Evolutionary conservation across 176 grass and related monocot species (phyloP).

Genomic region (Triticum turgidum): DNA sequence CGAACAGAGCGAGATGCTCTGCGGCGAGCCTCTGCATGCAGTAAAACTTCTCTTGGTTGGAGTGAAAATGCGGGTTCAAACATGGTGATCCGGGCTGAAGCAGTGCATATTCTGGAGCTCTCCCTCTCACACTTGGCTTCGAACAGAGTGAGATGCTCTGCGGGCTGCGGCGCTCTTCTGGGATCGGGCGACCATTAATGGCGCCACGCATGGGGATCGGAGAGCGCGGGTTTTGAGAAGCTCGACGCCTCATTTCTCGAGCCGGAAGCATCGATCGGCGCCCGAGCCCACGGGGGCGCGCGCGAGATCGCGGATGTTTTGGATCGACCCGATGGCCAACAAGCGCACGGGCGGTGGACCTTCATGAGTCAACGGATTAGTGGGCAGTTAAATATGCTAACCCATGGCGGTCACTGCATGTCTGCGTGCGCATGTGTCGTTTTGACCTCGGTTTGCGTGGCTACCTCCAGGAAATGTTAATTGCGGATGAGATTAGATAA

Average conservation of each 20-base stretch:
- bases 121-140: background rate
- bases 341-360: background rate
- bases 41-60: no score
- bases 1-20: background rate
- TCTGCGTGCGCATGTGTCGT: background rate
- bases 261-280: background rate
- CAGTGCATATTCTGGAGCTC: background rate
- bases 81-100: slow-evolving; percentile 8
- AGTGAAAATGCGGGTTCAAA: background rate
- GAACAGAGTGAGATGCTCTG: background rate
- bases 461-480: background rate
- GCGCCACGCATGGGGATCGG: background rate
- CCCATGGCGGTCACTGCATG: background rate
- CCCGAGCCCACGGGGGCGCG: background rate
- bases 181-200: slow-evolving; percentile 13
- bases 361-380: background rate
- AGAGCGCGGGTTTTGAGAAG: background rate
- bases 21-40: background rate
- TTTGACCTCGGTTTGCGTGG: slow-evolving; percentile 33
- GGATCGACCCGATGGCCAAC: background rate
- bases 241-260: background rate
- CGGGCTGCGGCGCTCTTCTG: background rate
- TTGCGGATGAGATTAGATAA: background rate
- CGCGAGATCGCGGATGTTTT: background rate
- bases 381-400: background rate